Conservation (phyloP, 345 rosid genomes). For the Salix caprea region DNA sequence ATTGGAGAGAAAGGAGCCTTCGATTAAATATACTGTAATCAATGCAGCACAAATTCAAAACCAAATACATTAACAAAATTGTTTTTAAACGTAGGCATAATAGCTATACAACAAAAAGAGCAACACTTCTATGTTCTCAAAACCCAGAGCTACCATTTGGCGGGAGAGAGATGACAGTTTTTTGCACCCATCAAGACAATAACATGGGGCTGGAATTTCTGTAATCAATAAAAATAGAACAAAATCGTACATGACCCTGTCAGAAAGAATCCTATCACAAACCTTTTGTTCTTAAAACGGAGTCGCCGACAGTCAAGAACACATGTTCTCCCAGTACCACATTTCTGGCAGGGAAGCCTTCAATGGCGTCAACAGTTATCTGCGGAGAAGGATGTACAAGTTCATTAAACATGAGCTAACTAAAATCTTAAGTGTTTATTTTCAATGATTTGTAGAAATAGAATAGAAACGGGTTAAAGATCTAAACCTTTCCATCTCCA, state of each 20-base stretch:
- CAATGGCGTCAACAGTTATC: conserved; percentile 56
- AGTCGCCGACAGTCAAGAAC: conserved; percentile 55
- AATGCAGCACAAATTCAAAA: no score
- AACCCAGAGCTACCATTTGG: not conserved
- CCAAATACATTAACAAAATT: no score
- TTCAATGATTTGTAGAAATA: not conserved
- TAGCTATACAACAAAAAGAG: no score
- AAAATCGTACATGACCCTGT: not conserved
- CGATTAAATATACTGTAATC: no score
- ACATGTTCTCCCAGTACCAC: conserved; percentile 56
- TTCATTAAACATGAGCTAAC: not conserved
- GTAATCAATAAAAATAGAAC: not conserved
- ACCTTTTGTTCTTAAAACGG: conserved; percentile 20
- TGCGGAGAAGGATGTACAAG: conserved; percentile 19
- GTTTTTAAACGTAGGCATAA: no score
- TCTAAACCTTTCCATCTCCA: conserved; percentile 68
- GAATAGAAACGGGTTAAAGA: not conserved
- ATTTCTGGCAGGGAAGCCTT: conserved; percentile 44
- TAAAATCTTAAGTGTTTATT: not conserved
- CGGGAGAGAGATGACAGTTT: not conserved
- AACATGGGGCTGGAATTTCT: not conserved
- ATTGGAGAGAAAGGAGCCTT: no score
- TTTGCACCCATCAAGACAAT: not conserved
- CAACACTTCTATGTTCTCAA: not conserved
- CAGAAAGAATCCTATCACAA: not conserved